Evolutionary conservation across 805 yeast genomes (phyloP).

Genomic region (Candida xiaguanensis): DNA sequence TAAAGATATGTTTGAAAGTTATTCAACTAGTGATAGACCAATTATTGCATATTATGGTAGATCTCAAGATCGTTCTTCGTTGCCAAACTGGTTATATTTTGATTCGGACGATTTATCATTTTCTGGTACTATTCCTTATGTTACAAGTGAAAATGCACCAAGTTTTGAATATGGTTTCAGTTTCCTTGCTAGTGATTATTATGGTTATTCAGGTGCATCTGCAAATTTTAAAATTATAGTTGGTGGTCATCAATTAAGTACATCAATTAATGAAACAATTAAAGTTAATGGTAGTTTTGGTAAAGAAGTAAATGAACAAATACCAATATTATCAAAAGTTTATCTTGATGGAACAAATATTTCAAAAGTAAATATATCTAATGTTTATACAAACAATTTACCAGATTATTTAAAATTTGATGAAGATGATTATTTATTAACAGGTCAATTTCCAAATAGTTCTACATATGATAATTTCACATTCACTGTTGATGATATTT

Average conservation of each 20-base stretch:
- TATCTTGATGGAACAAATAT: conserved; percentile 60
- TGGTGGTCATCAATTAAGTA: conserved; percentile 84
- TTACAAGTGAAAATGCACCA: conserved; percentile 85
- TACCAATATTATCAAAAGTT: conserved; percentile 63
- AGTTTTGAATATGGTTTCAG: conserved; percentile 66
- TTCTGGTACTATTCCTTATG: conserved; percentile 84
- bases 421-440: conserved; percentile 36
- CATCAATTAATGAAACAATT: conserved; percentile 54
- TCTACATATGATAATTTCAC: conserved; percentile 45
- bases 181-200: conserved; percentile 75
- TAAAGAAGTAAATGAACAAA: conserved; percentile 45
- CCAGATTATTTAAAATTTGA: conserved; percentile 60
- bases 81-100: conserved; percentile 87
- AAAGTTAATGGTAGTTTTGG: conserved; percentile 67
- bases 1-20: conserved; percentile 46
- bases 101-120: conserved; percentile 61
- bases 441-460: conserved; percentile 54
- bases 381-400: conserved; percentile 45
- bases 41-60: conserved; percentile 75
- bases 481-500: conserved; percentile 55
- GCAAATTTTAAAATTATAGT: conserved; percentile 69
- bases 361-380: conserved; percentile 48
- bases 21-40: conserved; percentile 40
- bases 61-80: conserved; percentile 76
- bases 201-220: conserved; percentile 68